Base-by-base conservation (phyloP, 2,329 filamentous ascomycete species). In the Xylariaceae sp. region DNA sequence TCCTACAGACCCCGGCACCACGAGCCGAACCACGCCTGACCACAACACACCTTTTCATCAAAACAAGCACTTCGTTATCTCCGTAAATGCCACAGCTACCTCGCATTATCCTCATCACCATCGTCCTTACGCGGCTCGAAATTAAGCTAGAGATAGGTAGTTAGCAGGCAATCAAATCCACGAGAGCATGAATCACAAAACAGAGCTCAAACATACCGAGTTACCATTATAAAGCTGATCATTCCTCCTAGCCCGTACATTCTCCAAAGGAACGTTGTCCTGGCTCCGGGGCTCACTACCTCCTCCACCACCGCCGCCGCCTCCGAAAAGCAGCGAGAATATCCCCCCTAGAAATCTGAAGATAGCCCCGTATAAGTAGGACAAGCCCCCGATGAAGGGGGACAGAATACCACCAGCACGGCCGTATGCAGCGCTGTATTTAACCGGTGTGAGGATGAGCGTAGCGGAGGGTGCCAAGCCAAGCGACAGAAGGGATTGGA, bases 161-260 rank as follows among this genome's bases (percentile, higher is more conserved):
- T 41, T n/a, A n/a, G n/a, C n/a, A n/a, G n/a, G n/a, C n/a, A n/a
- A n/a, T n/a, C n/a, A n/a, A n/a, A n/a, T n/a, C n/a, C n/a, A n/a
- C n/a, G n/a, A n/a, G n/a, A n/a, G n/a, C n/a, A n/a, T n/a, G n/a
- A n/a, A n/a, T n/a, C n/a, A n/a, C n/a, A n/a, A n/a, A n/a, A n/a
- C n/a, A n/a, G n/a, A 40, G n/a, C 6, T 5, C 10, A 36, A 22
- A 54, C 82, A 71, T 76, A 92, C 88, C 68, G 89, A 89, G 66
- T 96, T 96, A 1, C 92, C 92, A 65, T 96, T 96, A 67, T 96
- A 96, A 44, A 95, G 80, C 65, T 95, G 86, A 42, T 84, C 80
- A 58, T 85, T 78, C 51, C 61, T 63, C 9, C 51, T 42, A 47
- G 66, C 48, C 61, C 64, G 39, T 15, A 74, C 41, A 3, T 68